These are phyloP conservation scores for Amanita rimosa DNA, from an alignment of 768 basidiomycete species.

Conservation along the genomic window DNA sequence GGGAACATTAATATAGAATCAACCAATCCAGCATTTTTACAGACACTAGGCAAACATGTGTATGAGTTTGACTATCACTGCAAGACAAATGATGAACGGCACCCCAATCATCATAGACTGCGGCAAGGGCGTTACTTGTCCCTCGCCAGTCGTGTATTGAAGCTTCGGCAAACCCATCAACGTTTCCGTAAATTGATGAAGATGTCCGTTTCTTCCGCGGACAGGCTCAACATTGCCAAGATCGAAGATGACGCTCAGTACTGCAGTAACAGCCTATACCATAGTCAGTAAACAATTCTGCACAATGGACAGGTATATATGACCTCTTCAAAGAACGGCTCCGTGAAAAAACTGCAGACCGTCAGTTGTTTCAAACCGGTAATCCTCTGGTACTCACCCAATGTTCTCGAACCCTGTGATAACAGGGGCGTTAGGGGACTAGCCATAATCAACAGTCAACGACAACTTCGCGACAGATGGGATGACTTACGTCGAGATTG, in stretches of 20 bases:
- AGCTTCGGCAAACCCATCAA: constrained; percentile 20
- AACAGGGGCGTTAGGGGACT: constrained; percentile 12
- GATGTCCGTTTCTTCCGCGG: constrained; percentile 24
- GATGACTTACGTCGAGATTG: constrained; percentile 26
- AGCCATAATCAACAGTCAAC: constrained; percentile 14
- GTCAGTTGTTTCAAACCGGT: not conserved
- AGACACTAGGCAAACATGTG: not conserved
- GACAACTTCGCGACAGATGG: constrained; percentile 7
- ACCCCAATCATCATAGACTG: constrained; percentile 31
- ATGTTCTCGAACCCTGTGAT: constrained; percentile 22
- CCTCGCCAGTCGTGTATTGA: constrained; percentile 23
- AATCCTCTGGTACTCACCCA: constrained; percentile 12
- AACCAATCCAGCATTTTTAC: not conserved
- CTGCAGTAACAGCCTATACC: constrained; percentile 28
- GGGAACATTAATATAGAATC: constrained; percentile 2
- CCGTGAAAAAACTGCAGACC: constrained; percentile 6
- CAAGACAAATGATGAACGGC: constrained; percentile 1
- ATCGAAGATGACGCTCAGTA: constrained; percentile 33
- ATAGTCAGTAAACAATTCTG: not conserved
- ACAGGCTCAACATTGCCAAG: constrained; percentile 28
- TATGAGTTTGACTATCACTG: not conserved
- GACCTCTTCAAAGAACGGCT: constrained; percentile 1
- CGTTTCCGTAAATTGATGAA: constrained; percentile 28
- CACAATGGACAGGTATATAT: not conserved
- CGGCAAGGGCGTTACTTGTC: constrained; percentile 30